These are phyloP conservation scores for Quercus dentata DNA, from an alignment of 306 rosid species.

Conservation along the genomic window DNA sequence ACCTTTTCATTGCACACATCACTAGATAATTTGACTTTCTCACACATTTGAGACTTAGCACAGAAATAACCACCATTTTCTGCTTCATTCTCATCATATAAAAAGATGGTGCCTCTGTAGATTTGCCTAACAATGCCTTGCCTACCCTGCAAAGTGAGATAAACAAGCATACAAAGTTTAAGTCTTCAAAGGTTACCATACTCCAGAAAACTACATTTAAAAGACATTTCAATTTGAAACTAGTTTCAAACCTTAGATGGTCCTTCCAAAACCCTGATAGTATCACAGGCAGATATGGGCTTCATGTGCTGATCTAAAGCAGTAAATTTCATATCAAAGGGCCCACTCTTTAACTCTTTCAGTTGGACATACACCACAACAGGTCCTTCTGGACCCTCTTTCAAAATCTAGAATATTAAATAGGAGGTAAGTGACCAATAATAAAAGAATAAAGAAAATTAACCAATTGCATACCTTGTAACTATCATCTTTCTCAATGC, in stretches of 20 bases:
- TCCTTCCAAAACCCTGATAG: slow-evolving; percentile 71
- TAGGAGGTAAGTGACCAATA: not conserved
- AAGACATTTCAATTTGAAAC: not conserved
- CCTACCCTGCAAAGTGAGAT: slow-evolving; percentile 61
- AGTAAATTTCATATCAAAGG: slow-evolving; percentile 65
- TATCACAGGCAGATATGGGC: slow-evolving; percentile 66
- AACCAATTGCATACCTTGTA: slow-evolving; percentile 63
- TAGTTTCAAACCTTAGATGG: slow-evolving; percentile 58
- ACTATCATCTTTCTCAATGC: slow-evolving; percentile 75
- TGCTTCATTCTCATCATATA: slow-evolving; percentile 60
- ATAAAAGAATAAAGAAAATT: not conserved
- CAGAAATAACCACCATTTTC: slow-evolving; percentile 81
- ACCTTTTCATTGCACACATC: slow-evolving; percentile 66
- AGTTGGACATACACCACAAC: slow-evolving; percentile 45
- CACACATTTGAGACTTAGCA: slow-evolving; percentile 74
- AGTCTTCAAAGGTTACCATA: not conserved
- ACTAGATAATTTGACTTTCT: slow-evolving; percentile 62
- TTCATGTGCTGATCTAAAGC: slow-evolving; percentile 65
- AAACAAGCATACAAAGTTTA: slow-evolving; percentile 14
- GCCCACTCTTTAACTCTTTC: slow-evolving; percentile 56
- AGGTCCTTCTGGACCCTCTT: slow-evolving; percentile 71
- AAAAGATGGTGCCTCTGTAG: slow-evolving; percentile 66
- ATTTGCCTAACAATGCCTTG: slow-evolving; percentile 84
- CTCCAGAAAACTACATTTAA: slow-evolving; percentile 2
- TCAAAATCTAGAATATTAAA: slow-evolving; percentile 55